Evolutionary conservation across 1,284 basidiomycete species (phyloP).

Genomic region (Polyporus tsugae): DNA sequence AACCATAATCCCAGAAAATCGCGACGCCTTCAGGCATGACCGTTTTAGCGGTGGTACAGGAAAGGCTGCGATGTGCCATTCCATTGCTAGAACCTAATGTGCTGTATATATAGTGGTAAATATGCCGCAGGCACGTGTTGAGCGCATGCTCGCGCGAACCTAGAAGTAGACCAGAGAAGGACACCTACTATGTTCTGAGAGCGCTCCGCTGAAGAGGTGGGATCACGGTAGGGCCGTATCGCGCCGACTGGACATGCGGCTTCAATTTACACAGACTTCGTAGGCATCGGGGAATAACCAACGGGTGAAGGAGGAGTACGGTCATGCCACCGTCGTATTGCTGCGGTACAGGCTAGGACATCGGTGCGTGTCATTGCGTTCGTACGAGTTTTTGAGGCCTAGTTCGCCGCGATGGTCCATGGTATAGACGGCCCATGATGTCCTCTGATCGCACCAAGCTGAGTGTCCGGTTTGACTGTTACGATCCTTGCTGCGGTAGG

Average conservation of each 20-base stretch:
- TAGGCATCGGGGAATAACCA: background rate
- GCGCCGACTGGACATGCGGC: background rate
- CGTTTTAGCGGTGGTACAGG: background rate
- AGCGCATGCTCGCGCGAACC: background rate
- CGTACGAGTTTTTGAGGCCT: background rate
- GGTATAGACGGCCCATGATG: background rate
- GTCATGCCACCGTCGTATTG: background rate
- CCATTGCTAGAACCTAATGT: background rate
- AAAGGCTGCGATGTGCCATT: background rate
- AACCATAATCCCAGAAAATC: constrained; percentile 72
- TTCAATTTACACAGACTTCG: background rate
- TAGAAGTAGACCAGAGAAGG: background rate
- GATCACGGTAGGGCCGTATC: background rate
- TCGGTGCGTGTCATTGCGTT: background rate
- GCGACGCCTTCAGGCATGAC: constrained; percentile 45
- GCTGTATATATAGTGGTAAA: constrained; percentile 2
- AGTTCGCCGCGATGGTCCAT: background rate
- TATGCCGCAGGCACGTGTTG: background rate
- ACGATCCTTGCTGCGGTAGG: background rate
- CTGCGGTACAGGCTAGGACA: background rate
- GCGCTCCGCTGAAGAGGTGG: background rate
- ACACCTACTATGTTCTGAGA: background rate
- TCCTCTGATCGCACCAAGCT: background rate
- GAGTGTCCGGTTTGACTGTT: background rate
- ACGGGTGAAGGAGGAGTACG: background rate